Base-by-base conservation (phyloP, 208 protist species). In the Crithidia sp. region DNA sequence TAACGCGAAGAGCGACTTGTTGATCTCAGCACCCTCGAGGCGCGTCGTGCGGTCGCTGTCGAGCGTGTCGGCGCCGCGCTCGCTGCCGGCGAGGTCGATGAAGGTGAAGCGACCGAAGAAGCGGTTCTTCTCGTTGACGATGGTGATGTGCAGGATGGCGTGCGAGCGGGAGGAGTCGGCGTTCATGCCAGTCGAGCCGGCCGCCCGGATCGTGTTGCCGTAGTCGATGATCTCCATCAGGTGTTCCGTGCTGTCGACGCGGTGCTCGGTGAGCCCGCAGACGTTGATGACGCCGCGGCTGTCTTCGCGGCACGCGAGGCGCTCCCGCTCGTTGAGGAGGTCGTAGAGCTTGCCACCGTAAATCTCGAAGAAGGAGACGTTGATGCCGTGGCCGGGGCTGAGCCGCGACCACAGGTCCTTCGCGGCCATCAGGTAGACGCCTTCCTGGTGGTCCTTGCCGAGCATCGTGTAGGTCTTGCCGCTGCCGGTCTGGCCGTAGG, bases 161-260 rank as follows among this genome's bases (percentile, higher is more conserved):
- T 99, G 98, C 14, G 97, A 98, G 57, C 98, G 91, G 50, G 86
- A 96, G 28, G 91, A 98, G 52, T 90, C 82, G 5, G 95, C 89
- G 84, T 99, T 99, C 96, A 99, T 99, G 47, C 95, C 91, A 10
- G 98, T 99, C 50, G 88, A 90, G 16, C 92, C 97, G 9, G 93
- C 88, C 50, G 89, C 89, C 16, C 97, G 89, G 47, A 87, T 88
- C 14, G 83, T 85, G 52, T 95, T 92, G 54, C 97, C 97, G 67
- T 90, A 86, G 66, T 97, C 94, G 45, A 99, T 87, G 41, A 97
- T 82, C 59, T 86, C 81, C 79, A 90, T 89, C 43, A 89, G 71
- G 64, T 93, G 87, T 14, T 85, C 81, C 13, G 86, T 87, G 54
- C 76, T 81, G 59, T 85, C 76, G 56, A 96, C 92, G 54, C 77